Percentiles rank a stretch among this genome's conserved stretches.
These are phyloP conservation scores for Pseudocercospora musae DNA, from an alignment of 2,329 filamentous ascomycete species.

Conservation along the genomic window DNA sequence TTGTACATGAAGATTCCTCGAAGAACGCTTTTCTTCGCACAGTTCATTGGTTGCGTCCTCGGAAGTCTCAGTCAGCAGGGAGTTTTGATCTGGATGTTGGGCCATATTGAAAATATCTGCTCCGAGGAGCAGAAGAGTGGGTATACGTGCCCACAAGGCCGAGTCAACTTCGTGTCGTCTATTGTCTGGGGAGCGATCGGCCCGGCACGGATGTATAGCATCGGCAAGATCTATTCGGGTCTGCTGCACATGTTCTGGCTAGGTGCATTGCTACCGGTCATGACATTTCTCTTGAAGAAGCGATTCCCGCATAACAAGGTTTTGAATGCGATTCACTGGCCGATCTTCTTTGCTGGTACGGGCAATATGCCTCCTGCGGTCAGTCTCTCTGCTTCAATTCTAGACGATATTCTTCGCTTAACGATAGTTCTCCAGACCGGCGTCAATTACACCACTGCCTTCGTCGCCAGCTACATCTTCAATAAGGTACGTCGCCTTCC, in stretches of 20 bases:
- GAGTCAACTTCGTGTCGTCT: background rate
- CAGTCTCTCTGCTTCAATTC: background rate
- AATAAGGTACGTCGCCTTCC: background rate
- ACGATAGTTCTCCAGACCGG: background rate
- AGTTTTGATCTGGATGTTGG: slow-evolving; percentile 4
- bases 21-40: slow-evolving; percentile 1
- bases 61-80: background rate
- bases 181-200: slow-evolving; percentile 2
- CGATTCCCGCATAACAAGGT: background rate
- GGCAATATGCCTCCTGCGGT: slow-evolving; percentile 2
- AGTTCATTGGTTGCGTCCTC: background rate
- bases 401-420: background rate
- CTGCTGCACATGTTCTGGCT: slow-evolving; percentile 3
- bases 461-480: background rate
- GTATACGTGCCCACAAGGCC: slow-evolving; percentile 1
- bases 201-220: slow-evolving; percentile 1
- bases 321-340: background rate
- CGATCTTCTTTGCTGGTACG: background rate
- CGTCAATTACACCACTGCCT: background rate
- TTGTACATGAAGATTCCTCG: slow-evolving; percentile 4
- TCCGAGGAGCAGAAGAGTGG: background rate
- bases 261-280: background rate
- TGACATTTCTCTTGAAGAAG: background rate
- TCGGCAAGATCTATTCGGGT: background rate
- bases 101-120: background rate